A percentile compares a stretch with the other conserved stretches of the same genome.
Conservation (phyloP, 495 filamentous ascomycete genomes). For the Aspergillus nidulans region DNA sequence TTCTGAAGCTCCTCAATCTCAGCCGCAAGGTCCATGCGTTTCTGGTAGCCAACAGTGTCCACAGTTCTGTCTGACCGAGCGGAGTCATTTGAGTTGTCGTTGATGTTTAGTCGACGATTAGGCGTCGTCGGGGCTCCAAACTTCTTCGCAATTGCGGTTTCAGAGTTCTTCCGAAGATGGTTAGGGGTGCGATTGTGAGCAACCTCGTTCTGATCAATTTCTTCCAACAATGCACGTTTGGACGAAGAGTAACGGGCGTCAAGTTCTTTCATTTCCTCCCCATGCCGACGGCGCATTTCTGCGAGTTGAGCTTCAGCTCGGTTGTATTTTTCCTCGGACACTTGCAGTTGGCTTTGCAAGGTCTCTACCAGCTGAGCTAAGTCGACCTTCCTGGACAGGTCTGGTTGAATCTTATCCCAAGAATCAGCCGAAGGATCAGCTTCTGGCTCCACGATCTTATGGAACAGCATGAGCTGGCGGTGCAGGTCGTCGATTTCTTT, state of each 20-base stretch:
- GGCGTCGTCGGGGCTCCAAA: constrained; percentile 74
- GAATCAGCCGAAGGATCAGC: constrained; percentile 52
- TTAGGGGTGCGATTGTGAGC: constrained; percentile 72
- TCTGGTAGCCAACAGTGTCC: constrained; percentile 84
- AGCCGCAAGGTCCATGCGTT: constrained; percentile 82
- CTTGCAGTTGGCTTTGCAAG: constrained; percentile 76
- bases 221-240: constrained; percentile 70
- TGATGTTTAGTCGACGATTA: constrained; percentile 63
- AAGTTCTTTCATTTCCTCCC: constrained; percentile 69
- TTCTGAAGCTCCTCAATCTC: constrained; percentile 93
- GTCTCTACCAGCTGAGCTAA: constrained; percentile 86
- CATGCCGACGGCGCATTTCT: constrained; percentile 68
- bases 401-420: constrained; percentile 58
- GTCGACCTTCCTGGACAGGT: constrained; percentile 65
- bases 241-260: constrained; percentile 68
- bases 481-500: constrained; percentile 75
- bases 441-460: constrained; percentile 84
- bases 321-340: constrained; percentile 76
- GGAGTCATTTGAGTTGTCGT: constrained; percentile 65
- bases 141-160: constrained; percentile 53
- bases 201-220: constrained; percentile 81
- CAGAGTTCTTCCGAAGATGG: constrained; percentile 68
- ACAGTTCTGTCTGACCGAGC: constrained; percentile 82
- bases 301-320: constrained; percentile 81
- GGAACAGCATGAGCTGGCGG: constrained; percentile 70